Conservation (phyloP, 352 stramenopile genomes). For the Pythium diclinum region DNA sequence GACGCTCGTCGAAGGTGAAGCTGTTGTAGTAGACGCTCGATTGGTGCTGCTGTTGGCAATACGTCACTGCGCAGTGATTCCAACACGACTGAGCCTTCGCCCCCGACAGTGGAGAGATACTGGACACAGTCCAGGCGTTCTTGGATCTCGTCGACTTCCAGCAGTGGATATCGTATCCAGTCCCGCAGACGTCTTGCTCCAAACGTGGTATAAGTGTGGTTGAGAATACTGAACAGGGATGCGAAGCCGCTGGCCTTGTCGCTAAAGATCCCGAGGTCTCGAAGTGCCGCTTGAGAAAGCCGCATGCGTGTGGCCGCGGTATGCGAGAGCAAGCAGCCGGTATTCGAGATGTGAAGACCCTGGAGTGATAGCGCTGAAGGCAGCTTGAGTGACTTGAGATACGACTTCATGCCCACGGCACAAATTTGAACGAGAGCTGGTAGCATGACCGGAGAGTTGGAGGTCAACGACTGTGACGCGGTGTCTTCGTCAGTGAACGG, state of each 20-base stretch:
- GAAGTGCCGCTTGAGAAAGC: background rate
- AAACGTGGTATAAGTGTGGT: slow-evolving; percentile 19
- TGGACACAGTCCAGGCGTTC: slow-evolving; percentile 15
- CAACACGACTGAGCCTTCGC: slow-evolving; percentile 1
- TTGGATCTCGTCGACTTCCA: slow-evolving; percentile 9
- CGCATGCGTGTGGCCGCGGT: background rate
- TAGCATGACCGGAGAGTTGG: background rate
- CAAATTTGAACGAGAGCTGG: background rate
- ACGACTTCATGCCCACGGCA: background rate
- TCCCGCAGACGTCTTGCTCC: slow-evolving; percentile 14
- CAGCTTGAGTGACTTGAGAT: slow-evolving; percentile 11
- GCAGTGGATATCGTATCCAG: slow-evolving; percentile 16
- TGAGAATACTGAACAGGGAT: slow-evolving; percentile 21
- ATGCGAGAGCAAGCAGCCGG: background rate
- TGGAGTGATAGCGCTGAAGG: background rate
- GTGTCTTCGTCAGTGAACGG: background rate
- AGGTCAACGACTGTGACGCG: background rate
- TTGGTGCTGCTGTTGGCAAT: background rate
- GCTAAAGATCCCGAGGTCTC: slow-evolving; percentile 6
- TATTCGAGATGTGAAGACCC: background rate
- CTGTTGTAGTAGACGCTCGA: slow-evolving; percentile 7
- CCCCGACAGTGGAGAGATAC: background rate
- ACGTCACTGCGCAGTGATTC: slow-evolving; percentile 10
- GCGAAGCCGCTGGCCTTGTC: background rate
- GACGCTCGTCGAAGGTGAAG: slow-evolving; percentile 14